A percentile compares a stretch with the other conserved stretches of the same genome.
These are phyloP conservation scores for Trifolium subterraneum DNA, from an alignment of 306 rosid species.

Conservation along the genomic window DNA sequence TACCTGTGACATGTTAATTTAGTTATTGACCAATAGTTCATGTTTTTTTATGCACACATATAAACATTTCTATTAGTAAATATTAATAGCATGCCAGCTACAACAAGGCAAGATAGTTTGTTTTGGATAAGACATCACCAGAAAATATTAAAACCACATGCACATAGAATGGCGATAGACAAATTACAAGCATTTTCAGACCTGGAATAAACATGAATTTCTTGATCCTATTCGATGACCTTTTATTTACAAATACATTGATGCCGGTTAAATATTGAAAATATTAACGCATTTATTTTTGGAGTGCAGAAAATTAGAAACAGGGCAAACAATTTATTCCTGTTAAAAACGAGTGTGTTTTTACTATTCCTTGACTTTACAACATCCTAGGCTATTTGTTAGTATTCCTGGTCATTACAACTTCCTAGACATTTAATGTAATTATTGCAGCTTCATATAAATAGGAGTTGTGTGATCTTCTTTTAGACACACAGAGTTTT, in stretches of 20 bases:
- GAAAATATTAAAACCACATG: constrained; percentile 16
- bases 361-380: no score
- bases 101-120: background rate
- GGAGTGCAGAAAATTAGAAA: constrained; percentile 12
- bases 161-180: constrained; percentile 25
- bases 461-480: no score
- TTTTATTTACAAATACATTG: constrained; percentile 14
- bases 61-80: background rate
- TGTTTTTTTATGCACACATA: background rate
- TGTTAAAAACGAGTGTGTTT: no score
- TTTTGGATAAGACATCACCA: constrained; percentile 18
- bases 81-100: background rate
- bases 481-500: no score
- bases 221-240: background rate
- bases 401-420: no score
- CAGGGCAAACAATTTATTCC: constrained; percentile 9
- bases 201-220: constrained; percentile 9
- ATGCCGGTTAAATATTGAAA: constrained; percentile 13
- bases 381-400: no score
- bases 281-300: background rate
- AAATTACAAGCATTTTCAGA: constrained; percentile 1
- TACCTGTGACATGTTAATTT: background rate
- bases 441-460: no score
- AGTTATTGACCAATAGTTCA: constrained; percentile 22
- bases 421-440: no score